A percentile compares a stretch with the other conserved stretches of the same genome.
phyloP scores from a whole-genome alignment of 768 basidiomycete genomes.

The Cystofilobasidium macerans region DNA sequence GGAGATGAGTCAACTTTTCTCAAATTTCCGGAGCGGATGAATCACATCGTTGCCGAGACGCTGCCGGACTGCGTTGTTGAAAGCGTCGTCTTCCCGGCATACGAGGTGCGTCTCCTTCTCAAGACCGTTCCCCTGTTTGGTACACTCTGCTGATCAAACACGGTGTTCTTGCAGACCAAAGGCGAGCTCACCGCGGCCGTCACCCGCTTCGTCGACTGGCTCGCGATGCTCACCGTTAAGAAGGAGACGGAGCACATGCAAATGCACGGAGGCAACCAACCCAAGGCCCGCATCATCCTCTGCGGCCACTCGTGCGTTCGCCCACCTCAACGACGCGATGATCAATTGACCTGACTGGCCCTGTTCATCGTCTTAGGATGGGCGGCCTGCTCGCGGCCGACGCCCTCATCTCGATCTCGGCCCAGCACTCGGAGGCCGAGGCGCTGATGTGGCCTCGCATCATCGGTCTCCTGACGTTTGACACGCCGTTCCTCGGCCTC shows the following conservation, averaged over 20 bases:
- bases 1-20: slow-evolving; percentile 40
- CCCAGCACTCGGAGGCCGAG: slow-evolving; percentile 49
- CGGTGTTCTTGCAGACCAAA: slow-evolving; percentile 4
- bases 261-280: slow-evolving; percentile 43
- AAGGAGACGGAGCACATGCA: slow-evolving; percentile 46
- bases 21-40: slow-evolving; percentile 55
- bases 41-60: slow-evolving; percentile 61
- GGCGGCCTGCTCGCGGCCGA: slow-evolving; percentile 83
- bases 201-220: slow-evolving; percentile 68
- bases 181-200: background rate
- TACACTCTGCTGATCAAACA: background rate
- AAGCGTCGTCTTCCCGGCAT: slow-evolving; percentile 73
- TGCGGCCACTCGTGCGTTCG: slow-evolving; percentile 56
- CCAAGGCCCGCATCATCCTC: slow-evolving; percentile 59
- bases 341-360: background rate
- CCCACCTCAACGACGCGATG: too few species aligned
- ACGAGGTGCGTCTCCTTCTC: slow-evolving; percentile 51
- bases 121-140: background rate
- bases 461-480: slow-evolving; percentile 71
- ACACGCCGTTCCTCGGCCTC: slow-evolving; percentile 88
- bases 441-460: slow-evolving; percentile 80
- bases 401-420: slow-evolving; percentile 59
- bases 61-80: slow-evolving; percentile 53
- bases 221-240: slow-evolving; percentile 76
- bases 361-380: slow-evolving; percentile 53